phyloP scores from a whole-genome alignment of 768 basidiomycete genomes.

The Thelephora ganbajun region DNA sequence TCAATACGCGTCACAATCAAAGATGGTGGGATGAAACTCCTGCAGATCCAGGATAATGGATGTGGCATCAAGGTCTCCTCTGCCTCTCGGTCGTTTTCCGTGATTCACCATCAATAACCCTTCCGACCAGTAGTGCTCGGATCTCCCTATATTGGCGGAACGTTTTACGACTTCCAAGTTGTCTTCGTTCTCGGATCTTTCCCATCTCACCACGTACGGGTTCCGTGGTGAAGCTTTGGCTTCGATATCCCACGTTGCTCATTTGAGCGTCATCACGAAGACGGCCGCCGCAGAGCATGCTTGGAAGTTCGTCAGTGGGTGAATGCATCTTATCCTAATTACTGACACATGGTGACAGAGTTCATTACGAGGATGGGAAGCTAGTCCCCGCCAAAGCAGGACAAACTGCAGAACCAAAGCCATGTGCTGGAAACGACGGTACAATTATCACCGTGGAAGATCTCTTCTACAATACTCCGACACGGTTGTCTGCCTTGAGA shows the following conservation, averaged over 20 bases:
- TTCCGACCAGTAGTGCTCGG: slow-evolving; percentile 47
- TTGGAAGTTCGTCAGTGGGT: slow-evolving; percentile 58
- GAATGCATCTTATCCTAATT: background rate
- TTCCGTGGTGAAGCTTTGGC: slow-evolving; percentile 96
- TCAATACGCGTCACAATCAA: slow-evolving; percentile 81
- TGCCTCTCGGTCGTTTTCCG: too few species aligned
- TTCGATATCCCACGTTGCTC: slow-evolving; percentile 88
- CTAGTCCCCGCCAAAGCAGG: slow-evolving; percentile 62
- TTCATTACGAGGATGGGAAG: slow-evolving; percentile 66
- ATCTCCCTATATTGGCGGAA: slow-evolving; percentile 84
- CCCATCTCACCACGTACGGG: slow-evolving; percentile 79
- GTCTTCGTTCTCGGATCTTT: slow-evolving; percentile 72
- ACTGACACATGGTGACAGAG: slow-evolving; percentile 29
- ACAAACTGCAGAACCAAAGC: slow-evolving; percentile 62
- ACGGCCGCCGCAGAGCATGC: slow-evolving; percentile 70
- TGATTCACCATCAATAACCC: background rate
- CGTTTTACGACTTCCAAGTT: slow-evolving; percentile 95
- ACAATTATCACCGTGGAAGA: slow-evolving; percentile 88
- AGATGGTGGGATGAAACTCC: slow-evolving; percentile 88
- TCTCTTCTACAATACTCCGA: slow-evolving; percentile 87
- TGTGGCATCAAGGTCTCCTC: slow-evolving; percentile 75
- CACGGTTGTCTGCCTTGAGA: slow-evolving; percentile 73
- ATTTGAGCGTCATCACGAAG: slow-evolving; percentile 83
- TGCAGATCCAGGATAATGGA: slow-evolving; percentile 96
- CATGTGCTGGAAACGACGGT: slow-evolving; percentile 90